Evolutionary conservation across 768 basidiomycete genomes (phyloP), one percentile per base, ranked within the genome.

Genomic region (Tubosaeta sp.): DNA sequence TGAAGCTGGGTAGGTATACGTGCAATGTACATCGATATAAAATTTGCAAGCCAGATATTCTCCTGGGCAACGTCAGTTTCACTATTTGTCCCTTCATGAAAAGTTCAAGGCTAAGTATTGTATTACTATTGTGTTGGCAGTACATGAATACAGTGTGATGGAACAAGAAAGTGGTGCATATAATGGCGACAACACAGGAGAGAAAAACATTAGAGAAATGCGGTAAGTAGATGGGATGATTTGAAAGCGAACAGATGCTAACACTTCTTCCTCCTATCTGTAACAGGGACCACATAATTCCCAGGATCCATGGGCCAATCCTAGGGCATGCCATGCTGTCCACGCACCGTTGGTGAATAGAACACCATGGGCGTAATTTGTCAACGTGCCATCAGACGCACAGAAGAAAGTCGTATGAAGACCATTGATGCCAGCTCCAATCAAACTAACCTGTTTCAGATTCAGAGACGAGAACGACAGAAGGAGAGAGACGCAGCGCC

Each of bases 251-350:
- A 18, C 35, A 38, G 19, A 41, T 41, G 39, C 22, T 12, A 41
- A 41, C 12, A 6, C 82, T 44, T 86, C 80, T 70, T 92, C 90
- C 63, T 92, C 90, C 90, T 87, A 90, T 55, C 85, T 77, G 59
- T 83, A 81, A 13, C 87, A 81, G 10, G 90, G 90, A 39, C 90
- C 90, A 66, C 88, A 90, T 14, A 92, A 64, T n/a, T 90, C 89
- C 44, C 58, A 88, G 69, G 46, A 86, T 61, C 89, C 90, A 93
- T 16, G 94, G 76, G 42, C 85, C 86, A 44, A 88, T 65, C 80
- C 88, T 89, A 57, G 14, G 46, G 78, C 63, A 30, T 87, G 76
- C 86, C 90, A 89, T 4, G 77, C 84, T 38, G 87, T 81, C 87
- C 90, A 93, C 10, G 80, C 82, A 57, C 83, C 83, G 66, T 93